Evolutionary conservation across 2,329 filamentous ascomycete species (phyloP).

Genomic region (Penicillium italicum): DNA sequence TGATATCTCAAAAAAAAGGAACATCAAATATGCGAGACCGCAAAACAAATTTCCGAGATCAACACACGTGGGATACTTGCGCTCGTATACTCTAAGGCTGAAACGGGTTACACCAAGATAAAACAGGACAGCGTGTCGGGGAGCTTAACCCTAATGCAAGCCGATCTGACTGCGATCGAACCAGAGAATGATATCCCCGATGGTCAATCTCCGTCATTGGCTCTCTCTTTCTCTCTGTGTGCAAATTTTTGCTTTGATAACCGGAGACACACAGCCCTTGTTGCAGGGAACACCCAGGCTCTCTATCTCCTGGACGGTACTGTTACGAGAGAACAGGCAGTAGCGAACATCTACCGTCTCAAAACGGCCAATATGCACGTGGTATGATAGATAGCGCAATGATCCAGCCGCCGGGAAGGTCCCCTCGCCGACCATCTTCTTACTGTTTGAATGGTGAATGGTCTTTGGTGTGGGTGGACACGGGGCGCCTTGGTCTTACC

Average conservation of each 20-base stretch:
- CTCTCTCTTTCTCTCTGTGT: too few species aligned
- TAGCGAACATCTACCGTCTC: not conserved
- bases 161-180: not conserved
- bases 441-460: not conserved
- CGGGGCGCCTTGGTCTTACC: not conserved
- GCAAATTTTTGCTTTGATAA: not conserved
- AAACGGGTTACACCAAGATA: not conserved
- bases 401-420: not conserved
- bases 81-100: conserved; percentile 1
- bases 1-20: not conserved
- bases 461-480: not conserved
- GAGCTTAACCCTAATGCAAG: conserved; percentile 1
- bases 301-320: not conserved
- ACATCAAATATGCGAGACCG: not conserved
- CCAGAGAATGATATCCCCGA: not conserved
- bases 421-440: not conserved
- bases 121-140: not conserved
- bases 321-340: not conserved
- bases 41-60: not conserved
- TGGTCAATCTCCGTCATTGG: not conserved
- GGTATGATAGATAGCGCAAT: not conserved
- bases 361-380: not conserved
- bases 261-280: conserved; percentile 1
- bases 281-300: not conserved
- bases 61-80: not conserved